Percentiles rank a stretch among this genome's conserved stretches.
Conservation (phyloP, 2,329 filamentous ascomycete genomes). For the Lachnellula arida region DNA sequence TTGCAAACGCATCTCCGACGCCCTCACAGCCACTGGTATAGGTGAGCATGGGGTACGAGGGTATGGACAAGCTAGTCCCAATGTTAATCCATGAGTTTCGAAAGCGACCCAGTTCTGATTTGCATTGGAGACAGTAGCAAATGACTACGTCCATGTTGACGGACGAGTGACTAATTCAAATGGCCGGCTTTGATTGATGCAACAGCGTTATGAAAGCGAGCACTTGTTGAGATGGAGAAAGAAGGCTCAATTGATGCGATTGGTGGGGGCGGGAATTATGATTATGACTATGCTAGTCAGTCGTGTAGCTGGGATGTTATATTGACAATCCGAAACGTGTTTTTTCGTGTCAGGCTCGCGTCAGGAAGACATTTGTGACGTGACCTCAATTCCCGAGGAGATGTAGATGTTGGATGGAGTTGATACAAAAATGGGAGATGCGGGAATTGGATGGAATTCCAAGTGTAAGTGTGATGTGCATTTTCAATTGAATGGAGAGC, state of each 20-base stretch:
- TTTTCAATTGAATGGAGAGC: not conserved
- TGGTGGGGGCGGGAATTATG: too few species aligned
- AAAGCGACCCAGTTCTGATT: conserved; percentile 24
- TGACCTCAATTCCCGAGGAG: not conserved
- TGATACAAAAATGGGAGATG: too few species aligned
- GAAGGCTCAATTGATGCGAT: too few species aligned
- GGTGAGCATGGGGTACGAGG: conserved; percentile 20
- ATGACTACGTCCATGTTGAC: conserved; percentile 22
- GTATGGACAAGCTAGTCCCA: conserved; percentile 30
- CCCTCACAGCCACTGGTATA: conserved; percentile 21
- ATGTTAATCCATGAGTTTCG: conserved; percentile 30
- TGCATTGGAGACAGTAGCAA: conserved; percentile 28
- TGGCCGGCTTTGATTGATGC: not conserved
- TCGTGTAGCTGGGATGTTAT: too few species aligned
- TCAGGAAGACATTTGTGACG: not conserved
- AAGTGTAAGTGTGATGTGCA: not conserved
- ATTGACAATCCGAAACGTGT: not conserved
- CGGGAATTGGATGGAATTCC: not conserved
- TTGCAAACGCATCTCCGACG: conserved; percentile 21
- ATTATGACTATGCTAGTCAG: too few species aligned
- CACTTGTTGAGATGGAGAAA: too few species aligned
- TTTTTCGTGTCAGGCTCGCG: not conserved
- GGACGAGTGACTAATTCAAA: not conserved
- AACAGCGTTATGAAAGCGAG: too few species aligned
- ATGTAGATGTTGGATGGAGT: too few species aligned